Percentiles rank a stretch among this genome's conserved stretches.
Conservation (phyloP, 139 green algal species). For the Monoraphidium neglectum region DNA sequence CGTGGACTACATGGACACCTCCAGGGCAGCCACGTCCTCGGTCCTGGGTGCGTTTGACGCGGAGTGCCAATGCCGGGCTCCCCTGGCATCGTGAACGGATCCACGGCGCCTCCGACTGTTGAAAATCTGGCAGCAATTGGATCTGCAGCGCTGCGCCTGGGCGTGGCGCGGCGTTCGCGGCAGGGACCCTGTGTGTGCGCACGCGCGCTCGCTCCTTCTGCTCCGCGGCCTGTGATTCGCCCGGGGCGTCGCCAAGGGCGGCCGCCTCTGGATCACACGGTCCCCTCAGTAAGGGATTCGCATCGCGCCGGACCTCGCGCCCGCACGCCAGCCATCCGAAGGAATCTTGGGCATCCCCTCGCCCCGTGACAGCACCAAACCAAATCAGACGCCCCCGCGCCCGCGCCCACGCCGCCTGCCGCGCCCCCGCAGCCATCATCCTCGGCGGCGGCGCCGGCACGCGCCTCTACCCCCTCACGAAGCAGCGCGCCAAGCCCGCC, state of each 20-base stretch:
- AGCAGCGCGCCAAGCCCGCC: constrained; percentile 91
- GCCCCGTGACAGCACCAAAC: not conserved
- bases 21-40: constrained; percentile 33
- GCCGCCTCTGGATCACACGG: not conserved
- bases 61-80: not conserved
- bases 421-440: constrained; percentile 77
- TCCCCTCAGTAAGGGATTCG: not conserved
- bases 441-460: constrained; percentile 90
- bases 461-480: constrained; percentile 93
- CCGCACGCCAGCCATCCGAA: not conserved
- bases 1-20: constrained; percentile 48
- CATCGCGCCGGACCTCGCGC: not conserved
- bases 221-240: too few species aligned
- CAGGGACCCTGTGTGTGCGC: too few species aligned
- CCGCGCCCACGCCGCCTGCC: not conserved
- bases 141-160: too few species aligned
- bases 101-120: not conserved
- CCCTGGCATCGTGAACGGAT: not conserved
- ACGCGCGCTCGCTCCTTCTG: too few species aligned
- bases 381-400: not conserved
- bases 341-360: not conserved
- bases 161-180: too few species aligned
- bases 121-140: too few species aligned
- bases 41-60: constrained; percentile 47
- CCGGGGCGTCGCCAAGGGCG: not conserved